Evolutionary conservation across 2,329 filamentous ascomycete species (phyloP).

Genomic region (Talaromyces sp.): DNA sequence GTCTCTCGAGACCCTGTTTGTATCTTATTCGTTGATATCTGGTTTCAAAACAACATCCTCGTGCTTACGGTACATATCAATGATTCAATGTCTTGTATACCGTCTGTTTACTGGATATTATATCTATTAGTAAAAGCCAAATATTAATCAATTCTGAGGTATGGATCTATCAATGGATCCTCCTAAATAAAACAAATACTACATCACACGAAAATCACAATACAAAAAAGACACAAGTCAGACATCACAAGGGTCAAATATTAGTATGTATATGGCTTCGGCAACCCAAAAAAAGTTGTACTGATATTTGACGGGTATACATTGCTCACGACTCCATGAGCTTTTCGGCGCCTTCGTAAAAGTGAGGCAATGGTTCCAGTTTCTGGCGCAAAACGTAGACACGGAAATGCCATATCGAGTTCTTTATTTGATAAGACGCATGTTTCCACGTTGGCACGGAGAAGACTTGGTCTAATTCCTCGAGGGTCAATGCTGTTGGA

Average conservation of each 20-base stretch:
- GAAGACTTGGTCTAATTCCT: constrained; percentile 51
- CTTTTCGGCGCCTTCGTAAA: constrained; percentile 27
- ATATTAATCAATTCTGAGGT: not conserved
- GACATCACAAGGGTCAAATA: not conserved
- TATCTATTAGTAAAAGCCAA: not conserved
- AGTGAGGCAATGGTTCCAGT: constrained; percentile 27
- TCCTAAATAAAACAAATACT: not conserved
- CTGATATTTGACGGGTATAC: not conserved
- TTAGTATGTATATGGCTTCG: not conserved
- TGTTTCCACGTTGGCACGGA: constrained; percentile 45
- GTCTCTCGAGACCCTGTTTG: not conserved
- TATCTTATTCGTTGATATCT: not conserved
- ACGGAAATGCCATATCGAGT: constrained; percentile 36
- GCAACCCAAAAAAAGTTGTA: not conserved
- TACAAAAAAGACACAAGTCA: not conserved
- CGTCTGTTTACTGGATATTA: not conserved
- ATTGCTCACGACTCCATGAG: constrained; percentile 12
- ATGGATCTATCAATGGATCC: not conserved
- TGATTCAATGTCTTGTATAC: not conserved
- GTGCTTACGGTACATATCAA: not conserved
- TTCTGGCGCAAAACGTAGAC: constrained; percentile 35
- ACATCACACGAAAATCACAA: not conserved
- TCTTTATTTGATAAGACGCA: constrained; percentile 35
- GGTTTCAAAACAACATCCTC: not conserved
- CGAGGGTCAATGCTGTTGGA: constrained; percentile 32